Evolutionary conservation across 306 rosid genomes (phyloP), one percentile per base, ranked within the genome.

Genomic region (Acacia acuminata): DNA sequence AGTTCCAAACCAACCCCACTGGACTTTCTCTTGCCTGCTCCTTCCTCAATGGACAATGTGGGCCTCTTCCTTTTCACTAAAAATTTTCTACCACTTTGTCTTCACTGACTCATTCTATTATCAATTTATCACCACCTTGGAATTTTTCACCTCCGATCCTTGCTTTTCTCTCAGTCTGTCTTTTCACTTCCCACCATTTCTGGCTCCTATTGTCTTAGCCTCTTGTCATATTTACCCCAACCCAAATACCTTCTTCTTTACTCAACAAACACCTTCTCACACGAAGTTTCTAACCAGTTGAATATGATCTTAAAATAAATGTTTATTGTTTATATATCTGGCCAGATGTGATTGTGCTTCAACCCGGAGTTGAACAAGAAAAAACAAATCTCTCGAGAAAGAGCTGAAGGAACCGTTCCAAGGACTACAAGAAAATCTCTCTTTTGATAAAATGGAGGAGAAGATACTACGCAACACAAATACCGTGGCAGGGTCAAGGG

Each of bases 1-100:
- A 82, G 73, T 82, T 79, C 88, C 85, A 89, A 77, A 85, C 88
- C 85, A 89, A 77, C 85, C 87, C 79, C 80, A 76, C 61, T 73
- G 85, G 85, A 78, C 81, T 71, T 80, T 82, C 58, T 32, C 78
- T 78, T 83, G 78, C 85, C 60, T 81, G 83, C 79, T 83, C 51
- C 85, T 83, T 82, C 84, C 77, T 32, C 75, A 66, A 8, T 72
- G 50, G 88, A 80, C 88, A 83, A 69, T 30, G 70, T 76, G 88
- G 90, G 70, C 71, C 86, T 71, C 79, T 16, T 38, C 48, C 48
- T 56, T 70, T 51, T 82, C 38, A 79, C 3, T n/a, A 17, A 43
- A 34, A 22, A 1, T 75, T 78, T 87, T 81, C 71, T 80, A 45
- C 47, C 78, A 20, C 43, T 84, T 82, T 71, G 82, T 82, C 81